Conservation (phyloP, 2,329 filamentous ascomycete genomes). For the Scopulariopsis brevicaulis region DNA sequence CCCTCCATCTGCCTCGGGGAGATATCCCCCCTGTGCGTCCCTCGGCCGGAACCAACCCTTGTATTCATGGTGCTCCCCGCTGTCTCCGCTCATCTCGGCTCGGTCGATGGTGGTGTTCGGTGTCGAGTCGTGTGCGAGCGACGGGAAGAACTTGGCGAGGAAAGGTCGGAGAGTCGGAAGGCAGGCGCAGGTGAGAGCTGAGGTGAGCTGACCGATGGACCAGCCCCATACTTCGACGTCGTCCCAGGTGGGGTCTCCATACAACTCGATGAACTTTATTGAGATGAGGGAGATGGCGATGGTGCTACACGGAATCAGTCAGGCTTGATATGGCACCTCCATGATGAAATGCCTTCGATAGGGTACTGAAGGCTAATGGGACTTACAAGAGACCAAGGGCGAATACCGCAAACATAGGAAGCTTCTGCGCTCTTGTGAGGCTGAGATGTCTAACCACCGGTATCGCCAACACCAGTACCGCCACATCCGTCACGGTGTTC, state of each 20-base stretch:
- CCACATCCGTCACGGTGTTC: slow-evolving; percentile 15
- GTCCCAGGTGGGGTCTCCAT: slow-evolving; percentile 11
- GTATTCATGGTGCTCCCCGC: not conserved
- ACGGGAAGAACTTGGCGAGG: slow-evolving; percentile 12
- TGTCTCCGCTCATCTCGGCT: not conserved
- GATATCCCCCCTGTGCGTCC: not conserved
- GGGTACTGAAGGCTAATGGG: not conserved
- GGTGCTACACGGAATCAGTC: slow-evolving; percentile 3
- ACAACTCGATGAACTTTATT: slow-evolving; percentile 9
- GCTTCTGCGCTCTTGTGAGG: slow-evolving; percentile 11
- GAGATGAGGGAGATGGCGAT: slow-evolving; percentile 12
- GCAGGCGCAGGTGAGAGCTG: slow-evolving; percentile 11
- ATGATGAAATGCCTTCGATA: not conserved
- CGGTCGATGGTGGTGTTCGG: not conserved
- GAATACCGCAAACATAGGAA: slow-evolving; percentile 15
- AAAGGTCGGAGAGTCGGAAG: slow-evolving; percentile 13
- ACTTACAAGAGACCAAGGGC: slow-evolving; percentile 16
- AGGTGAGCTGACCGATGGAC: slow-evolving; percentile 12
- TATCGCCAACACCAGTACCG: slow-evolving; percentile 14
- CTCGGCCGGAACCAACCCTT: not conserved
- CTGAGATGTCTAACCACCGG: slow-evolving; percentile 14
- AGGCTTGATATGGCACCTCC: not conserved
- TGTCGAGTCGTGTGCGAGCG: slow-evolving; percentile 1
- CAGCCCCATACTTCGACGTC: slow-evolving; percentile 13
- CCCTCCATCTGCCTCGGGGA: not conserved